Conservation (phyloP, 2,329 filamentous ascomycete species). For the Xylariaceae sp. region DNA sequence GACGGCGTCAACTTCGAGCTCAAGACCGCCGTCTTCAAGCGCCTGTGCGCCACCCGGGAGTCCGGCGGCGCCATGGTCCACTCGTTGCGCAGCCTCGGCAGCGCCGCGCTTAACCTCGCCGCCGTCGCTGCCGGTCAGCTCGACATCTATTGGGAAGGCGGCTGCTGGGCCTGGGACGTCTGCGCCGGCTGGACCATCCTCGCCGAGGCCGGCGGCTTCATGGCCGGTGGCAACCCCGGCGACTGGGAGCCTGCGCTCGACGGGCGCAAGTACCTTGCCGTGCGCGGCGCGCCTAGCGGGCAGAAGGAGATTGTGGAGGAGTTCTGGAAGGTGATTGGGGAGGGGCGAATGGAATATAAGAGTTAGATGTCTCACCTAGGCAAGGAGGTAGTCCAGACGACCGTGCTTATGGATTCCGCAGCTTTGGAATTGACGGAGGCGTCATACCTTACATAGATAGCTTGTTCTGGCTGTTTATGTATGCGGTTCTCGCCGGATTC, state of each 20-base stretch:
- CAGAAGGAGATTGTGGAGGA: slow-evolving; percentile 66
- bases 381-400: too few species aligned
- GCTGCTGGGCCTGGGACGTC: slow-evolving; percentile 85
- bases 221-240: slow-evolving; percentile 74
- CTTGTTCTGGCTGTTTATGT: background rate
- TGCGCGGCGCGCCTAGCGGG: slow-evolving; percentile 61
- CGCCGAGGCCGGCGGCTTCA: slow-evolving; percentile 71
- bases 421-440: background rate
- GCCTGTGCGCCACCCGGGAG: slow-evolving; percentile 60
- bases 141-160: slow-evolving; percentile 81
- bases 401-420: background rate
- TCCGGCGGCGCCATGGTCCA: slow-evolving; percentile 77
- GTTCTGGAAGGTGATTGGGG: slow-evolving; percentile 64
- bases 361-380: slow-evolving; percentile 19
- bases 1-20: slow-evolving; percentile 71
- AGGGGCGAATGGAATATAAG: slow-evolving; percentile 53
- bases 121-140: slow-evolving; percentile 70
- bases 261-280: slow-evolving; percentile 62
- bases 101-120: slow-evolving; percentile 75
- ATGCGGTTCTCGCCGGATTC: slow-evolving; percentile 3
- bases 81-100: slow-evolving; percentile 69
- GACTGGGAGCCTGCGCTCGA: slow-evolving; percentile 68
- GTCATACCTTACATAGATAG: background rate
- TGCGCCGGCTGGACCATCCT: slow-evolving; percentile 80
- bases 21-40: slow-evolving; percentile 68